These are phyloP conservation scores for Xylaria longipes DNA, from an alignment of 495 filamentous ascomycete genomes.

Conservation along the genomic window DNA sequence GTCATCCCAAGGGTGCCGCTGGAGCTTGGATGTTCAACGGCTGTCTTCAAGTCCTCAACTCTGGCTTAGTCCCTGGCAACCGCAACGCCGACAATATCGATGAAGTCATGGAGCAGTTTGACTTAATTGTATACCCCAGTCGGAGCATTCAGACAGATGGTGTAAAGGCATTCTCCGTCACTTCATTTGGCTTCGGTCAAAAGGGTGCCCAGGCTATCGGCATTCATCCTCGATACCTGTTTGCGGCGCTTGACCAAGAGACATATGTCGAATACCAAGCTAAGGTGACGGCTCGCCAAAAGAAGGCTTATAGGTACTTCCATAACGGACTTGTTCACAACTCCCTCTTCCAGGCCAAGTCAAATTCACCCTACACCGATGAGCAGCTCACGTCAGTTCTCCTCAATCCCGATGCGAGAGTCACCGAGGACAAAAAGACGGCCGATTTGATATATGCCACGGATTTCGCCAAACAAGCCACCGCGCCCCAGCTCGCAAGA, in stretches of 20 bases:
- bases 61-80: slow-evolving; percentile 93
- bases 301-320: slow-evolving; percentile 98
- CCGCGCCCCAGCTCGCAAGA: slow-evolving; percentile 47
- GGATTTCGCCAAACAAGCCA: slow-evolving; percentile 61
- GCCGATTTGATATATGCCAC: slow-evolving; percentile 74
- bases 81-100: slow-evolving; percentile 98
- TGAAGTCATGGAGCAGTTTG: slow-evolving; percentile 93
- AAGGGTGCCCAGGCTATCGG: slow-evolving; percentile 98
- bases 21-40: slow-evolving; percentile 99
- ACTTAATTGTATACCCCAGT: slow-evolving; percentile 96
- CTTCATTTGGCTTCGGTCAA: slow-evolving; percentile 98
- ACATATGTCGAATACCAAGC: slow-evolving; percentile 81
- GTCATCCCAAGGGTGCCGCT: slow-evolving; percentile 98
- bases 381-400: slow-evolving; percentile 86
- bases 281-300: slow-evolving; percentile 91
- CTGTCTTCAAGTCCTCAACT: slow-evolving; percentile 91
- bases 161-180: slow-evolving; percentile 97
- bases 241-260: slow-evolving; percentile 86
- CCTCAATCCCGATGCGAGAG: slow-evolving; percentile 93
- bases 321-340: slow-evolving; percentile 98
- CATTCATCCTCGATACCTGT: slow-evolving; percentile 95
- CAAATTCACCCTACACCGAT: slow-evolving; percentile 84
- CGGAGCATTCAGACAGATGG: slow-evolving; percentile 96
- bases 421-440: slow-evolving; percentile 82
- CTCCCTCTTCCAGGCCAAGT: slow-evolving; percentile 95